Evolutionary conservation across 2,329 filamentous ascomycete species (phyloP), one percentile per base, ranked within the genome.

Genomic region (Mycocentrospora acerina): DNA sequence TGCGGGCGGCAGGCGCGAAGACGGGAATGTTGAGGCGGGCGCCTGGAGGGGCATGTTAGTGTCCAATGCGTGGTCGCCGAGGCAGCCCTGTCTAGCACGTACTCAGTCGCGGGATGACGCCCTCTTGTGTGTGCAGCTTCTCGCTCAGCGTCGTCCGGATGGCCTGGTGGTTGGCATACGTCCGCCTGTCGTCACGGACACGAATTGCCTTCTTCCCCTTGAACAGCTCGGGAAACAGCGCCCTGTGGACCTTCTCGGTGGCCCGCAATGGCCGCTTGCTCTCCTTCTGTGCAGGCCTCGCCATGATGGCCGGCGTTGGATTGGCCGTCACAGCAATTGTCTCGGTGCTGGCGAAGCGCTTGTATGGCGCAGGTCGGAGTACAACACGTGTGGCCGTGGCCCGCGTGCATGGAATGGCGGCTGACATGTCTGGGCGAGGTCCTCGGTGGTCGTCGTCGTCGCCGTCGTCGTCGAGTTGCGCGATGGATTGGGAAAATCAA

Each of bases 321-420:
- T 25, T 35, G 35, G 38, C 37, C 15, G 40, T 32, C 9, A 37
- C 35, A 35, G 41, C 42, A 8, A 37, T 29, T 8, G 42, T 40
- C 42, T 59, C 49, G 16, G 52, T 55, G 36, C 55, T 57, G 19
- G 48, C 43, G 27, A 35, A 52, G 27, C 55, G 44, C 49, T 39
- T 44, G 38, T 46, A 54, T 51, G 37, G 44, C 35, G 46, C 16
- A 24, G 46, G 37, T 24, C 40, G 40, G 24, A 42, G 49, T 33
- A 43, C 46, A 27, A 51, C 37, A 42, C 53, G 53, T 34, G 56
- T 46, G 35, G 46, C 55, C 19, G 49, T 44, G 46, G 86, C 85
- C 79, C 85, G 82, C 70, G 75, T 64, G 31, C 75, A 69, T 39
- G 79, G 70, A 60, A 77, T 60, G 44, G 77, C 69, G 51, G 79